Conservation (phyloP, 306 rosid genomes). For the Geum urbanum region DNA sequence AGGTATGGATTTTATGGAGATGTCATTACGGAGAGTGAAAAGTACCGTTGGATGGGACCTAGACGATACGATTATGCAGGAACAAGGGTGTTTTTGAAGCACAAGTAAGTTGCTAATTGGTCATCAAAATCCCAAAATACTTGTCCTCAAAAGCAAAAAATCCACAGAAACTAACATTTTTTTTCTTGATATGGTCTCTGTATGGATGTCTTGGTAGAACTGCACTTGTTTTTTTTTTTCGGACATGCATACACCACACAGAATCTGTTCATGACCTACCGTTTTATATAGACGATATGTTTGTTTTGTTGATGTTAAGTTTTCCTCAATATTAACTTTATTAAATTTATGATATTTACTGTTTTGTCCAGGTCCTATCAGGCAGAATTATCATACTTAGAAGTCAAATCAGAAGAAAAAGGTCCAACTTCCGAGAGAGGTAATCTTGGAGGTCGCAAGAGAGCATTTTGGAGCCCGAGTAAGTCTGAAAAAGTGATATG, state of each 20-base stretch:
- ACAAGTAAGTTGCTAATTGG: slow-evolving; percentile 43
- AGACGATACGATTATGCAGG: slow-evolving; percentile 91
- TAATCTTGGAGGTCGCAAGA: slow-evolving; percentile 22
- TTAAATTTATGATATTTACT: slow-evolving; percentile 2
- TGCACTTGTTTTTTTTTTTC: too few species aligned
- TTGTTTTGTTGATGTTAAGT: background rate
- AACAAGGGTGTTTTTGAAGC: slow-evolving; percentile 77
- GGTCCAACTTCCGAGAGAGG: slow-evolving; percentile 36
- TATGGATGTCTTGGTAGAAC: too few species aligned
- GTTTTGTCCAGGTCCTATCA: slow-evolving; percentile 68
- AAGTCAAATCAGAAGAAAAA: slow-evolving; percentile 58
- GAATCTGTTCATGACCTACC: background rate
- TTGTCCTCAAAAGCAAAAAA: too few species aligned
- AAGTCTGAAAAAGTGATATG: slow-evolving; percentile 51
- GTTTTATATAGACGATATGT: too few species aligned
- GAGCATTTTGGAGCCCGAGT: slow-evolving; percentile 28
- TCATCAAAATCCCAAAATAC: too few species aligned
- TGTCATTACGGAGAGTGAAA: slow-evolving; percentile 91
- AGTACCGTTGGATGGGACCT: slow-evolving; percentile 98
- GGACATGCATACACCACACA: background rate
- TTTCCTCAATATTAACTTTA: background rate
- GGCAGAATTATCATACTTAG: slow-evolving; percentile 77
- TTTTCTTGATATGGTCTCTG: too few species aligned
- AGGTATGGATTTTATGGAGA: slow-evolving; percentile 99
- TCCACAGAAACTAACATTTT: too few species aligned